A percentile compares a stretch with the other conserved stretches of the same genome.
These are phyloP conservation scores for Colletotrichum destructivum DNA, from an alignment of 2,329 filamentous ascomycete genomes.

Conservation along the genomic window DNA sequence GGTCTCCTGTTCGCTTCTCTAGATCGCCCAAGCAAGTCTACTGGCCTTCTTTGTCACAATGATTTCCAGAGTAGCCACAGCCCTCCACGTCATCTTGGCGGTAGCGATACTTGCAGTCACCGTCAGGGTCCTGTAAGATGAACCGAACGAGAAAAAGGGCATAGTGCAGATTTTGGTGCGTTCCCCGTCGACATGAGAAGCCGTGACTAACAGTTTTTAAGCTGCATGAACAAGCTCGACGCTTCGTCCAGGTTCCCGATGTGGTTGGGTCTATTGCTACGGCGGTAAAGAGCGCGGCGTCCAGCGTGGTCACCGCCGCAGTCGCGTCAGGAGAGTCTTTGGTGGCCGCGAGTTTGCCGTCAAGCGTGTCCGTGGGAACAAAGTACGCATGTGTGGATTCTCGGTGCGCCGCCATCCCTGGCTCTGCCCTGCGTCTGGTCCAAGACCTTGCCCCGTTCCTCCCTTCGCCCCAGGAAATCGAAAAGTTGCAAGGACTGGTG, in stretches of 20 bases:
- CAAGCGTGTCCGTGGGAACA: conserved; percentile 1
- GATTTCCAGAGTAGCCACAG: conserved; percentile 1
- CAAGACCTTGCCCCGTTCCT: conserved; percentile 1
- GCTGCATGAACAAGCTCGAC: background rate
- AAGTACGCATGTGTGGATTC: conserved; percentile 18
- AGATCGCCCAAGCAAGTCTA: background rate
- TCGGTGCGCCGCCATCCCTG: background rate
- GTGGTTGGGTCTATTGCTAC: conserved; percentile 3
- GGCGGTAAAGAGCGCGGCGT: background rate
- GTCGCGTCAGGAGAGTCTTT: conserved; percentile 15
- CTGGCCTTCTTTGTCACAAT: background rate
- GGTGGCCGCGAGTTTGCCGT: conserved; percentile 8
- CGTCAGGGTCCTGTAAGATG: background rate
- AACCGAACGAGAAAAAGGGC: conserved; percentile 7
- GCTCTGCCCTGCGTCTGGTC: background rate
- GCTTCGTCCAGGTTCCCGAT: conserved; percentile 6
- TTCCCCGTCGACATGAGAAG: background rate
- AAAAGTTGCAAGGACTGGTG: conserved; percentile 7
- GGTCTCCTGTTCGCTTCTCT: background rate
- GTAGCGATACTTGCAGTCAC: conserved; percentile 3
- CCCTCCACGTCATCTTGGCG: conserved; percentile 5
- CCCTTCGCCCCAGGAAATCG: background rate
- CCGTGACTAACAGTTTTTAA: background rate
- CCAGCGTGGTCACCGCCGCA: conserved; percentile 11
- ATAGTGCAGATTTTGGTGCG: conserved; percentile 15